Evolutionary conservation across 2,329 filamentous ascomycete species (phyloP), one percentile per base, ranked within the genome.

Genomic region (Arthrocladium fulminans): DNA sequence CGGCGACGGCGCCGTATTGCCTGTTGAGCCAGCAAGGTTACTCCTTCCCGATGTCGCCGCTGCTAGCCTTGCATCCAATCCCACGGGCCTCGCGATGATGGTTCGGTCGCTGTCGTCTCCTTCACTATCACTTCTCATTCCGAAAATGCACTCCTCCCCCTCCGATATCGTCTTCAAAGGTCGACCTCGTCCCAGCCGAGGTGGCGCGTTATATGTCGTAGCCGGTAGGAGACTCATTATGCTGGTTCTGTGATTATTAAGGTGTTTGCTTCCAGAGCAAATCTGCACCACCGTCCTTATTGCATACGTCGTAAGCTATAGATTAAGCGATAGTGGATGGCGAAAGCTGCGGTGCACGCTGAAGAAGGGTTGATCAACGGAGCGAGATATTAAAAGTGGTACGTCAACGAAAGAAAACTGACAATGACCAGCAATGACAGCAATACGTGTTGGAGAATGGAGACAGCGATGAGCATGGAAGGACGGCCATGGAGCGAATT

Each of bases 141-240:
- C 56, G 13, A 51, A 54, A 29, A 43, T 55, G 32, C 56, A 53
- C 60, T 60, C 58, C 50, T 61, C 57, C 52, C 70, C 76, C 67
- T 82, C 77, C 50, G 80, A 74, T 72, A 81, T 75, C 54, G 78
- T 80, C 76, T 82, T 81, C 75, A 82, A 76, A 54, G 67, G 64
- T 59, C 72, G 69, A 60, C 71, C 73, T 61, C 72, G 73, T 68
- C 63, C 77, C 77, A 74, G 79, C 76, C 73, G 73, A 67, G 71
- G 59, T 42, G 69, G 70, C 50, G 75, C 69, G 61, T 63, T 69
- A 68, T 77, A 79, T 46, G 67, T 69, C 59, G 67, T 67, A 52
- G 69, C 64, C 52, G 71, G 71, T 60, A 74, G 70, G 60, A 66
- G 63, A 64, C 54, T 55, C 57, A 59, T 59, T 39, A 45, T 45